Base-by-base conservation (phyloP, 768 basidiomycete species). In the Termitomyces sp. region DNA sequence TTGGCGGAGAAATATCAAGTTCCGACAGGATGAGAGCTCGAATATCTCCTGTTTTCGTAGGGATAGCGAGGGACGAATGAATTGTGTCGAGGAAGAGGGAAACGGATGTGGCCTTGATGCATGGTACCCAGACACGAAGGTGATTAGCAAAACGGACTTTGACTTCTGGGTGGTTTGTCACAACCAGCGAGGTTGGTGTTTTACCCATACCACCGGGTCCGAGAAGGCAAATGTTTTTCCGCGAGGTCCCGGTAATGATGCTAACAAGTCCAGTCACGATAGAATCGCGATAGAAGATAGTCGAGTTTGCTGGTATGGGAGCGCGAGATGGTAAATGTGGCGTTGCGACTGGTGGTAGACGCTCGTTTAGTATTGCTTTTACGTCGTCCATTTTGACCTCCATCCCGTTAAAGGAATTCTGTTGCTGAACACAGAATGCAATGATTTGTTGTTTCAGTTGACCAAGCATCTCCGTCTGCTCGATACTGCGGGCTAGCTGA, bases 201-300 rank as follows among this genome's bases (percentile, higher is more conserved):
- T 77, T 77, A 16, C 76, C 75, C 61, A 75, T 74, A 18, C 76
- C 76, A 2, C 73, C 76, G 4, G 66, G 62, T 16, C 70, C 69
- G 9, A 66, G 65, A 30, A 70, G 58, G 44, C 64, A 64, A 30
- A 70, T 50, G 4, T 61, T 61, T 14, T 62, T 58, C 6, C 58
- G 61, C 7, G 45, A 49, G n/a, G 40, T 30, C 7, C 13, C n/a
- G 6, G 48, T 58, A 33, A 65, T 42, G 30, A 60, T 49, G 22
- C 33, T 28, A 7, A 60, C 59, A 20, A 67, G 54, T 14, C 63
- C 66, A 16, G 42, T 36, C 18, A 67, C 61, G 18, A 66, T 7
- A 5, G 49, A 32, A 30, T 65, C 65, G 18, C 68, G 64, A 18
- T 57, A 50, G 49, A 69, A 64, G 30, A 65, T 58, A 30, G 35